phyloP scores from a whole-genome alignment of 371 early-diverging fungal genomes.

The Batkoa obscura region DNA sequence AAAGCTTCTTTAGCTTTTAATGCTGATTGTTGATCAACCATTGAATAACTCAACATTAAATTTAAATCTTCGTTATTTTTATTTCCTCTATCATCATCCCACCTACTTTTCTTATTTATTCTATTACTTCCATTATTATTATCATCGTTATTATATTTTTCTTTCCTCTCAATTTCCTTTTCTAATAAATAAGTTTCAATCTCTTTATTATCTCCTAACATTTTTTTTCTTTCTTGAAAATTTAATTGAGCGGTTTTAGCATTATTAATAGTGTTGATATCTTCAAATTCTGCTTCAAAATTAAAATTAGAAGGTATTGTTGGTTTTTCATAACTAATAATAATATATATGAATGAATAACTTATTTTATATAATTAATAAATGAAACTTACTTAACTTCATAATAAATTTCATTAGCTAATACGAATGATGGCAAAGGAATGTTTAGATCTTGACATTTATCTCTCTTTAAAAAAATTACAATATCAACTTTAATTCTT shows the following conservation, averaged over 20 bases:
- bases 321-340: conserved; percentile 30
- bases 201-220: too few species aligned
- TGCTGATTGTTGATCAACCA: conserved; percentile 41
- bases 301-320: conserved; percentile 28
- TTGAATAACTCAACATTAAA: conserved; percentile 8
- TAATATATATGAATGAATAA: too few species aligned
- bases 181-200: too few species aligned
- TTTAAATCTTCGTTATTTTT: conserved; percentile 1
- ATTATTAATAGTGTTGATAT: not conserved
- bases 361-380: too few species aligned
- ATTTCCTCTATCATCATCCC: too few species aligned
- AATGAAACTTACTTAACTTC: conserved; percentile 25
- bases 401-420: conserved; percentile 17
- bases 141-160: too few species aligned
- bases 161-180: too few species aligned
- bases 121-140: too few species aligned
- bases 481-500: too few species aligned
- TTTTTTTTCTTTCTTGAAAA: too few species aligned
- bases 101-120: too few species aligned
- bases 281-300: conserved; percentile 4
- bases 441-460: conserved; percentile 30
- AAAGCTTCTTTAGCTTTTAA: conserved; percentile 58
- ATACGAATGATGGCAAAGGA: conserved; percentile 31
- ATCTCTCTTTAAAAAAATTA: not conserved
- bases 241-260: too few species aligned